phyloP scores from a whole-genome alignment of 164 flowering plant species.

The Aristolochia contorta region DNA sequence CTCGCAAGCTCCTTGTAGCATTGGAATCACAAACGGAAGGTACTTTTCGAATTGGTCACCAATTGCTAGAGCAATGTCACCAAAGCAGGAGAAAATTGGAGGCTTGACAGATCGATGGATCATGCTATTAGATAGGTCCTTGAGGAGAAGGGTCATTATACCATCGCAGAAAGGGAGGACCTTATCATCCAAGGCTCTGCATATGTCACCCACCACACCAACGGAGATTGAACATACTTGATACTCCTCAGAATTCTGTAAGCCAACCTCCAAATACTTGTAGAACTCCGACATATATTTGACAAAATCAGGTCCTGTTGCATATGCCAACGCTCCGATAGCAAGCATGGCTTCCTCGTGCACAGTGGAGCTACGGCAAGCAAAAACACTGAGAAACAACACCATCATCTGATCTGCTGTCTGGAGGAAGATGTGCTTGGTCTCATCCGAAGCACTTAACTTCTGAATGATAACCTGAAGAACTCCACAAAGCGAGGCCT shows the following conservation, averaged over 20 bases:
- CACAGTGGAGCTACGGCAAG: slow-evolving; percentile 74
- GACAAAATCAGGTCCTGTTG: slow-evolving; percentile 55
- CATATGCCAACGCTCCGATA: slow-evolving; percentile 82
- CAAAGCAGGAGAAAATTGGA: slow-evolving; percentile 82
- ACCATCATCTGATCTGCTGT: slow-evolving; percentile 66
- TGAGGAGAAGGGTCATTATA: slow-evolving; percentile 68
- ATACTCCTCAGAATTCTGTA: slow-evolving; percentile 80
- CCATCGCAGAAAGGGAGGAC: slow-evolving; percentile 70
- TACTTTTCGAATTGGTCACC: slow-evolving; percentile 73
- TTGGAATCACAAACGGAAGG: slow-evolving; percentile 44
- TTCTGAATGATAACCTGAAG: slow-evolving; percentile 79
- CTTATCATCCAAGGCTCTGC: slow-evolving; percentile 73
- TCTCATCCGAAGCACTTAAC: slow-evolving; percentile 45
- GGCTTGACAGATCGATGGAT: slow-evolving; percentile 89
- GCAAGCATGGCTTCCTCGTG: slow-evolving; percentile 94
- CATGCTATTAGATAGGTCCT: slow-evolving; percentile 48
- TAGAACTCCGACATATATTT: slow-evolving; percentile 71
- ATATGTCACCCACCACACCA: slow-evolving; percentile 81
- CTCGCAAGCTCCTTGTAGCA: slow-evolving; percentile 70
- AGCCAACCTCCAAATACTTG: slow-evolving; percentile 69
- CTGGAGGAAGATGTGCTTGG: slow-evolving; percentile 48
- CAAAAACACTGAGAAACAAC: slow-evolving; percentile 60
- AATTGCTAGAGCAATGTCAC: slow-evolving; percentile 84
- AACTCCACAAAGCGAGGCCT: slow-evolving; percentile 73
- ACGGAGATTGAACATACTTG: slow-evolving; percentile 81